Conservation (phyloP, 495 filamentous ascomycete genomes). For the Trichoderma virens region DNA sequence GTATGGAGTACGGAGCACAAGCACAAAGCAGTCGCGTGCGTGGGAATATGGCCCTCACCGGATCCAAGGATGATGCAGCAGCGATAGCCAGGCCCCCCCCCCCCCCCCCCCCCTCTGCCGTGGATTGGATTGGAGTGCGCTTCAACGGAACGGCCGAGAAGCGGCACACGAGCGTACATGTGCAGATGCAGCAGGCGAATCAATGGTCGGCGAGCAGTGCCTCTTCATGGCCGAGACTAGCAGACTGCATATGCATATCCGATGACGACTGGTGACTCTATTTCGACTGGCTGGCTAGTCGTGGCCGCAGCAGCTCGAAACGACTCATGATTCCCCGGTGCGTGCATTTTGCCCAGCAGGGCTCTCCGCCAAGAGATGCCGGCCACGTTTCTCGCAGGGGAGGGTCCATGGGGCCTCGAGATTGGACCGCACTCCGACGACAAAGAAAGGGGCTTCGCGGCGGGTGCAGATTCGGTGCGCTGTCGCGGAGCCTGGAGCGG, state of each 20-base stretch:
- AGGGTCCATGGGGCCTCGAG: neutral
- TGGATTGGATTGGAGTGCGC: neutral
- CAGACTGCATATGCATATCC: neutral
- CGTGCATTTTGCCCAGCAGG: neutral
- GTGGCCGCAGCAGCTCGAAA: neutral
- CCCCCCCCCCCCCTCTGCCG: neutral
- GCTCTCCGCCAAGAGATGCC: conserved; percentile 8
- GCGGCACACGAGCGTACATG: neutral
- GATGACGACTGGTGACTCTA: neutral
- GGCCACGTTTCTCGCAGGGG: conserved; percentile 7
- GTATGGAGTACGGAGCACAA: neutral
- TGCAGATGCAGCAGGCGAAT: neutral
- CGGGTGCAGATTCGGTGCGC: neutral
- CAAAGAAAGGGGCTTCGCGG: neutral
- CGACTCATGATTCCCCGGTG: neutral
- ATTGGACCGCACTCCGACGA: conserved; percentile 1
- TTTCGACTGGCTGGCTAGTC: neutral
- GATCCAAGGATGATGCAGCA: conserved; percentile 4
- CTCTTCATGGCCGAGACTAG: neutral
- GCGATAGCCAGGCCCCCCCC: neutral
- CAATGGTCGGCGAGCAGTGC: neutral
- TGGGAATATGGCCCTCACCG: neutral
- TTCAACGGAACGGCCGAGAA: neutral
- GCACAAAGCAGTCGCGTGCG: neutral
- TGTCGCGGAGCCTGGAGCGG: neutral